Evolutionary conservation across 805 yeast species (phyloP), one percentile per base, ranked within the genome.

Genomic region (Candida odintsovae): DNA sequence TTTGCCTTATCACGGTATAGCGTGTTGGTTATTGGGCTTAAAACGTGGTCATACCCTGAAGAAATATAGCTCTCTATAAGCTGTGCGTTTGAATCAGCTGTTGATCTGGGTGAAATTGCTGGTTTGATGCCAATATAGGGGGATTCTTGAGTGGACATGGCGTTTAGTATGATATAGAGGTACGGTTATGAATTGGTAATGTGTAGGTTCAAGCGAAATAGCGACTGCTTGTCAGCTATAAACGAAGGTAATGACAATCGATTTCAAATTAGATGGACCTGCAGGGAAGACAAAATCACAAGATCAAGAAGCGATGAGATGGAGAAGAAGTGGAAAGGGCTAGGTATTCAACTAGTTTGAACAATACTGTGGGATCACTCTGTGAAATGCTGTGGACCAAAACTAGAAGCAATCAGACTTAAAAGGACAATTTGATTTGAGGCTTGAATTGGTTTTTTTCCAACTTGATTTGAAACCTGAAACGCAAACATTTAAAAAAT

Each of bases 21-120:
- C 0, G 71, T 56, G 48, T 80, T 78, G 9, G 86, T 81, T 38
- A 82, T 68, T 3, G 84, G 75, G 6, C 78, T 60, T 2, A 82
- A 65, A 2, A 80, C 69, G 50, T 67, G 68, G 57, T 80, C 82
- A 53, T 77, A 81, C 13, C 80, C 80, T 10, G 43, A 39, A 41
- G 68, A 56, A 20, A 64, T 45, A 23, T 62, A 56, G 18, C 55
- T 51, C 4, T 63, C 50, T 3, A 68, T 61, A 16, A 64, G 50
- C 4, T 53, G 44, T 4, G 55, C 47, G 42, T 63, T 71, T 3
- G 66, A 48, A n/a, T 62, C 58, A 6, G 65, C 57, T 2, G 61
- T 44, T 10, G 64, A 55, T 11, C 61, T 54, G 38, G 69, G 52
- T 2, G 63, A 47, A 1, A 71, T 65, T 5, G 64, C 53, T 8